Evolutionary conservation across 225 moss, liverwort and hornwort species (phyloP).

Genomic region (Bryum argenteum): DNA sequence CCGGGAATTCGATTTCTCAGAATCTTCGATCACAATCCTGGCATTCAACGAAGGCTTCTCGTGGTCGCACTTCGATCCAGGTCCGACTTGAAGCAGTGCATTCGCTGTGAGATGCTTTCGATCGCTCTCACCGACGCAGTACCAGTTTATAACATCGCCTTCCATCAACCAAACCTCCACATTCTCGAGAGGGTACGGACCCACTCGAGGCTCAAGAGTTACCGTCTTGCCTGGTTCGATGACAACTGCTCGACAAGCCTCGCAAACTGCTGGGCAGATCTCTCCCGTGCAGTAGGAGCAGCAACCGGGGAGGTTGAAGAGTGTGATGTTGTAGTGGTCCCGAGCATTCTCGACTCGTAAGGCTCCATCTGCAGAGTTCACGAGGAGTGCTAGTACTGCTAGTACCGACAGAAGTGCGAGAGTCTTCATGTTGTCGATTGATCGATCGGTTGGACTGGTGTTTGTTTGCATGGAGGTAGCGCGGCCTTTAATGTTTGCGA

Average conservation of each 20-base stretch:
- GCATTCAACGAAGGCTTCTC: background rate
- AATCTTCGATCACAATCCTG: background rate
- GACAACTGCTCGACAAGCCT: background rate
- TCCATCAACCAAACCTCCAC: background rate
- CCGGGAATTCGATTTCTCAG: background rate
- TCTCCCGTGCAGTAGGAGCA: background rate
- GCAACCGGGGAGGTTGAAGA: background rate
- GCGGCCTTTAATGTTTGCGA: too few relatives aligned
- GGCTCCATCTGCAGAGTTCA: background rate
- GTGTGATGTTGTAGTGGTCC: background rate
- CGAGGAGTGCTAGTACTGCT: too few relatives aligned
- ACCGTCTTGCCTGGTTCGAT: background rate
- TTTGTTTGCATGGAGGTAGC: too few relatives aligned
- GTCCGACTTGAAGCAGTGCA: background rate
- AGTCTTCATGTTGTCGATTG: too few relatives aligned
- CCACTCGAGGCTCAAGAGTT: background rate
- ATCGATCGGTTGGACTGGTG: too few relatives aligned
- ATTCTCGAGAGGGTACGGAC: background rate
- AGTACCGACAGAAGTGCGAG: too few relatives aligned
- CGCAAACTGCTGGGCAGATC: background rate
- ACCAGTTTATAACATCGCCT: background rate
- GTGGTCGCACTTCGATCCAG: background rate
- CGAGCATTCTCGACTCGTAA: background rate
- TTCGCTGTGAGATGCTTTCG: background rate
- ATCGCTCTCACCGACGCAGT: background rate